Evolutionary conservation across 2,329 filamentous ascomycete species (phyloP).

Genomic region (Celoporthe dispersa): DNA sequence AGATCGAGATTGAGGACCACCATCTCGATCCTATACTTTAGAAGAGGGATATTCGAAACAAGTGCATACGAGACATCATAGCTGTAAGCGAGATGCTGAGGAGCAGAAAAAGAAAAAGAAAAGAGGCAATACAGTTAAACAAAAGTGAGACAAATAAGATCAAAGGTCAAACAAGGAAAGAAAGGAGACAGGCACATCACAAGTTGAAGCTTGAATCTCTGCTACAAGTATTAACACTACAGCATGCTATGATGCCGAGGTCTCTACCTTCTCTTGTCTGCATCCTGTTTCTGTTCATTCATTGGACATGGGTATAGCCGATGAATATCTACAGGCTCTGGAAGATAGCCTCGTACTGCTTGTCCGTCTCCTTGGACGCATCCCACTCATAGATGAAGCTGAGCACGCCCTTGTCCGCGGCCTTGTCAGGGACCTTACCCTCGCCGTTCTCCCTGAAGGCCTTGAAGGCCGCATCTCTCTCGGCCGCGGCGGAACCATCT

Average conservation of each 20-base stretch:
- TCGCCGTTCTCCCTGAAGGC: constrained; percentile 48
- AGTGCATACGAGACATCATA: no score
- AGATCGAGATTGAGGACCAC: background rate
- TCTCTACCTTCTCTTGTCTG: background rate
- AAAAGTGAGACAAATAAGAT: no score
- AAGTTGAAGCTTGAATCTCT: background rate
- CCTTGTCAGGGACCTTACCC: constrained; percentile 55
- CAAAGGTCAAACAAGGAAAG: no score
- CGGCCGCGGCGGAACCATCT: constrained; percentile 49
- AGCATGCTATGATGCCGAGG: background rate
- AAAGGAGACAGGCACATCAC: background rate
- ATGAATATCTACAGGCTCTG: constrained; percentile 11
- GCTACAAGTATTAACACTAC: background rate
- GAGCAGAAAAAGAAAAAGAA: background rate
- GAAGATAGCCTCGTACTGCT: constrained; percentile 26
- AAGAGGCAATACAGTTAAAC: background rate
- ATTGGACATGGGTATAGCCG: background rate
- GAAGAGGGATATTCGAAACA: no score
- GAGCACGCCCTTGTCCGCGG: constrained; percentile 43
- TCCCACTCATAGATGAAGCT: constrained; percentile 30
- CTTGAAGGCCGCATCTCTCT: constrained; percentile 49
- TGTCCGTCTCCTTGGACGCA: constrained; percentile 24
- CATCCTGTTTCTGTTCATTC: background rate
- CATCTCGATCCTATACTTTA: no score
- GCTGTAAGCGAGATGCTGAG: no score